phyloP scores from a whole-genome alignment of 352 stramenopile species.

The Aphanomyces astaci region DNA sequence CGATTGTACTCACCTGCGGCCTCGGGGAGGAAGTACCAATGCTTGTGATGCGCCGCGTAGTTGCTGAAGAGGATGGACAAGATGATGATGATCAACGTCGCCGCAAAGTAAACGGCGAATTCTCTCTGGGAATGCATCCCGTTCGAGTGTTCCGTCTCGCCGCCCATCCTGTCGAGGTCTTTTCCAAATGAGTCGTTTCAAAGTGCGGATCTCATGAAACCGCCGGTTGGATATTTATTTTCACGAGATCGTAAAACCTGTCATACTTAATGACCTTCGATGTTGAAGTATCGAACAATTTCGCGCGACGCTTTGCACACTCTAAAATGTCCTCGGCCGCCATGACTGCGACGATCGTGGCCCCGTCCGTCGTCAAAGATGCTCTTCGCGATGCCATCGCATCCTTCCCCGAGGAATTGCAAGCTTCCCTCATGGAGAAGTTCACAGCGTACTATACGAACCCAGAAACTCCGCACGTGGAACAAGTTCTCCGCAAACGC shows the following conservation, averaged over 20 bases:
- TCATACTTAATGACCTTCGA: neutral
- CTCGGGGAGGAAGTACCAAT: slow-evolving; percentile 66
- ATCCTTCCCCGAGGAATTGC: slow-evolving; percentile 27
- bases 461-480: slow-evolving; percentile 29
- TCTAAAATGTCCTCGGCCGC: neutral
- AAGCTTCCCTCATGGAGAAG: slow-evolving; percentile 24
- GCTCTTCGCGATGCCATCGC: slow-evolving; percentile 24
- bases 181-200: neutral
- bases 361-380: neutral
- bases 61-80: slow-evolving; percentile 72
- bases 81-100: slow-evolving; percentile 63
- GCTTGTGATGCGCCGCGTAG: slow-evolving; percentile 62
- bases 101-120: slow-evolving; percentile 63
- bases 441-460: slow-evolving; percentile 28
- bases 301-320: neutral
- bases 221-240: neutral
- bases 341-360: neutral
- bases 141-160: slow-evolving; percentile 1
- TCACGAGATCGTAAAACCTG: neutral
- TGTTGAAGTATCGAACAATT: neutral
- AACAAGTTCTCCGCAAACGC: slow-evolving; percentile 34
- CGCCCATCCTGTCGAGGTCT: neutral
- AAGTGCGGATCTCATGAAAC: neutral
- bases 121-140: slow-evolving; percentile 40
- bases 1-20: slow-evolving; percentile 32